phyloP scores from a whole-genome alignment of 1,284 basidiomycete genomes.

The Flammula alnicola region DNA sequence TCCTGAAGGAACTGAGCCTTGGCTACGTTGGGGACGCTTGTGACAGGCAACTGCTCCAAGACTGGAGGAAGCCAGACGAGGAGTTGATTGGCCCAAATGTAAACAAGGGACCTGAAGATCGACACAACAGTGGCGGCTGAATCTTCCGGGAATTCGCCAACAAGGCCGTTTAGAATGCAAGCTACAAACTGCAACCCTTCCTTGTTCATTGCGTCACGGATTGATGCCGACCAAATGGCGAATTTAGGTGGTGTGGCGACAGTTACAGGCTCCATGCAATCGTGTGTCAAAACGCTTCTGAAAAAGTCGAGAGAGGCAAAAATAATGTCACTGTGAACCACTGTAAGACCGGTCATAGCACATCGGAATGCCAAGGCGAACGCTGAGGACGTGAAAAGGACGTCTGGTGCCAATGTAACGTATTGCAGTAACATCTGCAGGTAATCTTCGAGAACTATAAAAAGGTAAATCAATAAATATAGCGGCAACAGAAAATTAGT shows the following conservation, averaged over 20 bases:
- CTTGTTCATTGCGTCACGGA: constrained; percentile 71
- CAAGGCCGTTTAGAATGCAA: constrained; percentile 78
- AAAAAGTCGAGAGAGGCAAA: constrained; percentile 85
- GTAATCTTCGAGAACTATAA: constrained; percentile 93
- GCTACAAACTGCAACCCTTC: constrained; percentile 79
- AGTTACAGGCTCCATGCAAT: constrained; percentile 54
- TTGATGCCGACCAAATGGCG: constrained; percentile 65
- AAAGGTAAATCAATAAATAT: constrained; percentile 9
- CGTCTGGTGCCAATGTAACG: constrained; percentile 70
- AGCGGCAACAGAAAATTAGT: not conserved
- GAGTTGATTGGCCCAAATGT: constrained; percentile 70
- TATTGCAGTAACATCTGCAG: constrained; percentile 81
- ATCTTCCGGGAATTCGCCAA: constrained; percentile 90
- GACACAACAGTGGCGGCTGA: constrained; percentile 75
- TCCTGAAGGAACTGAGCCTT: constrained; percentile 79
- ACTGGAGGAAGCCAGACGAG: constrained; percentile 75
- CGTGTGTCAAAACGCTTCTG: constrained; percentile 74
- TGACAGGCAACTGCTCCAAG: constrained; percentile 71
- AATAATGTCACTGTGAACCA: constrained; percentile 82
- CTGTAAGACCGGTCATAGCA: constrained; percentile 75
- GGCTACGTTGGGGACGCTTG: constrained; percentile 66
- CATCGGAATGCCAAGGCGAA: constrained; percentile 81
- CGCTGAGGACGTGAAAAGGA: constrained; percentile 77
- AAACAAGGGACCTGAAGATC: constrained; percentile 75
- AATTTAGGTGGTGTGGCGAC: constrained; percentile 61